These are phyloP conservation scores for Amauroascus niger DNA, from an alignment of 2,329 filamentous ascomycete genomes.

Conservation along the genomic window DNA sequence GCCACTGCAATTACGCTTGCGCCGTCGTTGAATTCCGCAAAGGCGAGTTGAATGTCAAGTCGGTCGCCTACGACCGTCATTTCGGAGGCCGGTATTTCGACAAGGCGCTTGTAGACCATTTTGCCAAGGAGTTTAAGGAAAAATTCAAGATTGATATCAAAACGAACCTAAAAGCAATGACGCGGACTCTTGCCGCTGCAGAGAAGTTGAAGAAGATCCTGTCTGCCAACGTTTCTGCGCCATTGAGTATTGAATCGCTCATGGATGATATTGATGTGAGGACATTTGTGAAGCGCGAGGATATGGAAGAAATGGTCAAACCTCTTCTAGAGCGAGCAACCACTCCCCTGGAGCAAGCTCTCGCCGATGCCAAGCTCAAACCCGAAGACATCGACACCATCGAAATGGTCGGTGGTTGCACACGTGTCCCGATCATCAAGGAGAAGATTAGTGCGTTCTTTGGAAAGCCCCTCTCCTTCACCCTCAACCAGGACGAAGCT, in stretches of 20 bases:
- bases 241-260: constrained; percentile 92
- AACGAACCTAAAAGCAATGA: constrained; percentile 77
- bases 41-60: constrained; percentile 88
- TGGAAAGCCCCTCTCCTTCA: constrained; percentile 85
- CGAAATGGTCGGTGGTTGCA: constrained; percentile 89
- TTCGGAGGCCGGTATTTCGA: constrained; percentile 97
- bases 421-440: constrained; percentile 89
- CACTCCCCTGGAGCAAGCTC: constrained; percentile 73
- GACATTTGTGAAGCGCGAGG: constrained; percentile 81
- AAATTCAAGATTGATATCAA: constrained; percentile 97
- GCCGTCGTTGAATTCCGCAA: constrained; percentile 95
- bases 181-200: constrained; percentile 75
- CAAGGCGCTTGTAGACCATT: constrained; percentile 86
- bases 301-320: constrained; percentile 83
- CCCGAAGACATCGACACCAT: constrained; percentile 85
- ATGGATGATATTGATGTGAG: constrained; percentile 96
- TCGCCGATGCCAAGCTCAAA: constrained; percentile 85
- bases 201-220: constrained; percentile 99
- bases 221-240: constrained; percentile 85
- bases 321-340: constrained; percentile 67
- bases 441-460: constrained; percentile 83
- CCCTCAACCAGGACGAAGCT: constrained; percentile 95
- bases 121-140: constrained; percentile 90
- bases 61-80: constrained; percentile 86
- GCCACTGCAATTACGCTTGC: constrained; percentile 90